Percentiles rank a stretch among this genome's conserved stretches.
Conservation (phyloP, 768 basidiomycete genomes). For the Amanita polypyramis region DNA sequence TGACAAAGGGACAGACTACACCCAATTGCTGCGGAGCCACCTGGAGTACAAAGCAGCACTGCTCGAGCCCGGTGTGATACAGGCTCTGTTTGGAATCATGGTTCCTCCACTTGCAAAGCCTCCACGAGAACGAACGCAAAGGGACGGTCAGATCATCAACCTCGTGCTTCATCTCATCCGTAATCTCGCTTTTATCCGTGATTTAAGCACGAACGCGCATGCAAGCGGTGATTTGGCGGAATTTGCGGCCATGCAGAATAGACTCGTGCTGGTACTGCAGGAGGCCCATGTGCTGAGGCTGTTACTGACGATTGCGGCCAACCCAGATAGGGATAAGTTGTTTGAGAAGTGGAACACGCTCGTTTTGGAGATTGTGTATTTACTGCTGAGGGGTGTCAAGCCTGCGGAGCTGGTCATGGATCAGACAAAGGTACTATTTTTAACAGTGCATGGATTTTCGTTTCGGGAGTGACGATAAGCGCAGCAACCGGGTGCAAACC, state of each 20-base stretch:
- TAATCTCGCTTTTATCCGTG: constrained; percentile 92
- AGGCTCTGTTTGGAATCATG: constrained; percentile 64
- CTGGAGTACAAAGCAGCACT: constrained; percentile 82
- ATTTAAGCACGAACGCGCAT: constrained; percentile 62
- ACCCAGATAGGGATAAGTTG: constrained; percentile 62
- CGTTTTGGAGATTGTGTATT: constrained; percentile 86
- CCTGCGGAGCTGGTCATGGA: constrained; percentile 47
- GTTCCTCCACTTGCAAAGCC: constrained; percentile 70
- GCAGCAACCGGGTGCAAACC: constrained; percentile 57
- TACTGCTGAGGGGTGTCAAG: constrained; percentile 74
- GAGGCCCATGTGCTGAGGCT: constrained; percentile 69
- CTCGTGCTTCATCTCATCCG: constrained; percentile 83
- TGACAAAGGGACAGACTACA: constrained; percentile 82
- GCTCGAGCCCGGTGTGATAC: constrained; percentile 56
- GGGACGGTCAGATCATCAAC: constrained; percentile 81
- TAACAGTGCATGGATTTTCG: constrained; percentile 1
- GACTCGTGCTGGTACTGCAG: constrained; percentile 58
- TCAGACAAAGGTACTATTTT: constrained; percentile 46
- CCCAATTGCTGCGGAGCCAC: constrained; percentile 71
- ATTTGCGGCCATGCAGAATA: constrained; percentile 67
- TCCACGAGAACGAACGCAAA: constrained; percentile 56
- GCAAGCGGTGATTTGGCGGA: constrained; percentile 73
- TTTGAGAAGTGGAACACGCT: constrained; percentile 84
- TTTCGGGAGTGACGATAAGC: background rate
- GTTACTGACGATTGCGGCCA: constrained; percentile 78